Evolutionary conservation across 257 asterid genomes (phyloP).

Genomic region (Scutellaria barbata): DNA sequence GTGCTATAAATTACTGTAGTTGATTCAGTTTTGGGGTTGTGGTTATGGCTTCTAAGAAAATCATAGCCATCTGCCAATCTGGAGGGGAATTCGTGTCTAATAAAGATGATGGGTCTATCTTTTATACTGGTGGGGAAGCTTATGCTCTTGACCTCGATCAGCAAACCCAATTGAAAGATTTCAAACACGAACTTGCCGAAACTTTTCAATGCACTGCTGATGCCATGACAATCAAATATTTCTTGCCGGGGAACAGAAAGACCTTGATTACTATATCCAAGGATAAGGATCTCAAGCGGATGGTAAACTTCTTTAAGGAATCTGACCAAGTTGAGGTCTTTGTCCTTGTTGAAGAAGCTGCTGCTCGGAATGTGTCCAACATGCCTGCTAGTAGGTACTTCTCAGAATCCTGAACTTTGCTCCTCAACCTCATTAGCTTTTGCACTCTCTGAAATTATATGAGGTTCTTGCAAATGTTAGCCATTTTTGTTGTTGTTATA

Average conservation of each 20-base stretch:
- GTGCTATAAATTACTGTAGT: constrained; percentile 25
- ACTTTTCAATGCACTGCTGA: constrained; percentile 66
- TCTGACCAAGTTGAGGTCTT: constrained; percentile 95
- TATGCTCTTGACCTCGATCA: constrained; percentile 88
- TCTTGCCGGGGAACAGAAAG: constrained; percentile 90
- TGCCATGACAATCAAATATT: constrained; percentile 79
- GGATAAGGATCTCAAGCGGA: constrained; percentile 94
- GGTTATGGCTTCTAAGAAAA: constrained; percentile 72
- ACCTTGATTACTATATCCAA: constrained; percentile 89
- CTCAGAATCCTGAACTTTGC: constrained; percentile 12
- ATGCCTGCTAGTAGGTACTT: constrained; percentile 89
- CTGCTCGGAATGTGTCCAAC: constrained; percentile 56
- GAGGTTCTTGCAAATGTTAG: not conserved
- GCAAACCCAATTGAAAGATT: constrained; percentile 69
- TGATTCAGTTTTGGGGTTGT: constrained; percentile 33
- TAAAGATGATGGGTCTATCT: constrained; percentile 75
- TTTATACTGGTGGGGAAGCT: constrained; percentile 89
- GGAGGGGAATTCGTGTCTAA: constrained; percentile 87
- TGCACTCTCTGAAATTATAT: not conserved
- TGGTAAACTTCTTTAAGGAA: constrained; percentile 90
- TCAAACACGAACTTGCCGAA: constrained; percentile 86
- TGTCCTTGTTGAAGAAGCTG: constrained; percentile 69
- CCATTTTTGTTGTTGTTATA: not conserved
- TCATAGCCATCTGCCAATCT: constrained; percentile 91
- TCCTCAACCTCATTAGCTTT: not conserved